A percentile compares a stretch with the other conserved stretches of the same genome.
Conservation (phyloP, 257 asterid genomes). For the Solanum medicagineum region DNA sequence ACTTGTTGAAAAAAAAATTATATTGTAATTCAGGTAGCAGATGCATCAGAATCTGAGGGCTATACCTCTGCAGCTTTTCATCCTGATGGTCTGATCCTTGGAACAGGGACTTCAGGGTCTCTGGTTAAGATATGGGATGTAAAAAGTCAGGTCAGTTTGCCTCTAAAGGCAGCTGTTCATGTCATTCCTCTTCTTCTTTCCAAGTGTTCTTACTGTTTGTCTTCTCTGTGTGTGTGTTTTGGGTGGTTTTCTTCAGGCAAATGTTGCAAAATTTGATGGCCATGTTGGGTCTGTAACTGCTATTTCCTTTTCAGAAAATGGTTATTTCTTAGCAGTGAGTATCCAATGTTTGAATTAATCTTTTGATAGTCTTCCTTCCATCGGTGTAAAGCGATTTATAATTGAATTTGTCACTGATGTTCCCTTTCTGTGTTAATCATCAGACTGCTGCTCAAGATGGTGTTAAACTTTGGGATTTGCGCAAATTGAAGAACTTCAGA, state of each 20-base stretch:
- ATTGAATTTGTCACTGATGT: neutral
- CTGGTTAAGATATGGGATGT: constrained; percentile 96
- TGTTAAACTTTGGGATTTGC: constrained; percentile 95
- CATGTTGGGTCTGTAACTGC: constrained; percentile 81
- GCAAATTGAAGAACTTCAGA: constrained; percentile 81
- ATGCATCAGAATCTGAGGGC: constrained; percentile 61
- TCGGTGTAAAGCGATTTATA: neutral
- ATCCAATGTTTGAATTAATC: neutral
- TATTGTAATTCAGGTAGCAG: constrained; percentile 55
- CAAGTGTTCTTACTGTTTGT: neutral
- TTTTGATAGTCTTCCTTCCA: neutral
- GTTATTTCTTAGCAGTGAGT: constrained; percentile 92
- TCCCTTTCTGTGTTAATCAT: constrained; percentile 8
- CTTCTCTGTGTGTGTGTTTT: neutral
- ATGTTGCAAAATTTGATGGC: constrained; percentile 86
- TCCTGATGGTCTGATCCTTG: constrained; percentile 98
- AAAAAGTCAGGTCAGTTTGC: constrained; percentile 68
- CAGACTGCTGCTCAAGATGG: constrained; percentile 99
- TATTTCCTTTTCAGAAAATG: constrained; percentile 93
- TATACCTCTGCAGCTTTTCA: constrained; percentile 94
- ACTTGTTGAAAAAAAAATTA: neutral
- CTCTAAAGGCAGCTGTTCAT: neutral
- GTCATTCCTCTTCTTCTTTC: neutral
- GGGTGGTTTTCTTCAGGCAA: constrained; percentile 27
- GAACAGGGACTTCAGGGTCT: constrained; percentile 79